These are phyloP conservation scores for Dictyostelium firmibasis DNA, from an alignment of 78 protist species.

Conservation along the genomic window DNA sequence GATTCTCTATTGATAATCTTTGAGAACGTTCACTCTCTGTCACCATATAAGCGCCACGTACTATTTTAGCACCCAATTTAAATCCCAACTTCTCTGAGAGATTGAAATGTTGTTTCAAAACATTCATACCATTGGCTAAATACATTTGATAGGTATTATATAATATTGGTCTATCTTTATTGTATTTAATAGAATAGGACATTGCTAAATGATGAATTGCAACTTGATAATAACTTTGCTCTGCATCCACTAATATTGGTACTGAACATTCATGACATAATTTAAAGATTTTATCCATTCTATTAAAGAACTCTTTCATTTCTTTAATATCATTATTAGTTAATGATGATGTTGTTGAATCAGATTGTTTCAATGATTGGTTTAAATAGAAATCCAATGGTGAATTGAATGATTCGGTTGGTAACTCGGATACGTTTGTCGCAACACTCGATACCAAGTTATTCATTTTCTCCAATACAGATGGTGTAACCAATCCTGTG, in stretches of 20 bases:
- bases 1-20: background rate
- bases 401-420: background rate
- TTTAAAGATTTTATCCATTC: constrained; percentile 39
- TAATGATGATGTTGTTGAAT: background rate
- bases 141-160: constrained; percentile 84
- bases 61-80: constrained; percentile 75
- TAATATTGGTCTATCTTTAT: constrained; percentile 47
- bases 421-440: background rate
- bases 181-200: constrained; percentile 48
- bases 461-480: constrained; percentile 36
- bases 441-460: background rate
- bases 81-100: background rate
- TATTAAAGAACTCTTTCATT: constrained; percentile 1
- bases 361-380: background rate
- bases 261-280: constrained; percentile 20
- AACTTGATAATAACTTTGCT: constrained; percentile 78
- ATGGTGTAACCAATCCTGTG: constrained; percentile 26
- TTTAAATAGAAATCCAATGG: background rate
- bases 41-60: constrained; percentile 79
- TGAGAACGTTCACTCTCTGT: constrained; percentile 59
- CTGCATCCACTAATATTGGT: constrained; percentile 77
- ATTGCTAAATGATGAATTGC: constrained; percentile 73
- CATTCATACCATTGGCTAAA: constrained; percentile 18
- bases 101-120: constrained; percentile 21
- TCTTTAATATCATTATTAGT: background rate